Evolutionary conservation across 768 basidiomycete species (phyloP).

Genomic region (Pulveroboletus sp.): DNA sequence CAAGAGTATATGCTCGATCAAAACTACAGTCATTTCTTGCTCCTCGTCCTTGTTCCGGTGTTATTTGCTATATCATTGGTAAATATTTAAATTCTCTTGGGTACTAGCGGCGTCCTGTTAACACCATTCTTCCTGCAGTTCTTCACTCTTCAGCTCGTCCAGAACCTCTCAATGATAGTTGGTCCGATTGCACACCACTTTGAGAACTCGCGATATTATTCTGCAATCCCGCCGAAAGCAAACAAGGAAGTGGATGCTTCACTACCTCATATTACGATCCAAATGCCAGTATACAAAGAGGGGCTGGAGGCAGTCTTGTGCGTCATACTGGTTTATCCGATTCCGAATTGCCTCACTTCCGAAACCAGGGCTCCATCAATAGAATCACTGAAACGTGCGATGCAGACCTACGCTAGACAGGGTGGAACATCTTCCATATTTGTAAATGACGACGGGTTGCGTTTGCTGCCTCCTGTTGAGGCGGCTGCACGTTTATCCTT

Average conservation of each 20-base stretch:
- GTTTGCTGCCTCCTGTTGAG: slow-evolving; percentile 45
- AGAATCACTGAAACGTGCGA: slow-evolving; percentile 55
- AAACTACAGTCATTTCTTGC: slow-evolving; percentile 39
- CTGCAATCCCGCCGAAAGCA: slow-evolving; percentile 40
- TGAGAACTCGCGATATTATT: slow-evolving; percentile 54
- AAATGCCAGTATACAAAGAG: slow-evolving; percentile 61
- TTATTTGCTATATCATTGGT: slow-evolving; percentile 47
- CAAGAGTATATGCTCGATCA: slow-evolving; percentile 49
- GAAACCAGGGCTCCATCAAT: slow-evolving; percentile 41
- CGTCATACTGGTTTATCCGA: slow-evolving; percentile 20
- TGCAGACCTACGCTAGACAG: slow-evolving; percentile 63
- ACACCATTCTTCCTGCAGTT: slow-evolving; percentile 22
- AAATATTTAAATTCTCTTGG: slow-evolving; percentile 28
- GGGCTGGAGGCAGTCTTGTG: slow-evolving; percentile 49
- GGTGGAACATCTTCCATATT: slow-evolving; percentile 60
- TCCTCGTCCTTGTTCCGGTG: slow-evolving; percentile 39
- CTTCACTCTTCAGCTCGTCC: slow-evolving; percentile 42
- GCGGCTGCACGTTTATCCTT: slow-evolving; percentile 47
- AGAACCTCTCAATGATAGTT: slow-evolving; percentile 37
- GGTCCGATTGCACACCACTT: slow-evolving; percentile 53
- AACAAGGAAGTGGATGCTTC: slow-evolving; percentile 43
- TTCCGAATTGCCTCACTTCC: background rate
- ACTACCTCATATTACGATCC: slow-evolving; percentile 50
- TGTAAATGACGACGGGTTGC: slow-evolving; percentile 62
- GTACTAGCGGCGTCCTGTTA: background rate